phyloP scores from a whole-genome alignment of 2,329 filamentous ascomycete species.

The Fusarium coffeatum region DNA sequence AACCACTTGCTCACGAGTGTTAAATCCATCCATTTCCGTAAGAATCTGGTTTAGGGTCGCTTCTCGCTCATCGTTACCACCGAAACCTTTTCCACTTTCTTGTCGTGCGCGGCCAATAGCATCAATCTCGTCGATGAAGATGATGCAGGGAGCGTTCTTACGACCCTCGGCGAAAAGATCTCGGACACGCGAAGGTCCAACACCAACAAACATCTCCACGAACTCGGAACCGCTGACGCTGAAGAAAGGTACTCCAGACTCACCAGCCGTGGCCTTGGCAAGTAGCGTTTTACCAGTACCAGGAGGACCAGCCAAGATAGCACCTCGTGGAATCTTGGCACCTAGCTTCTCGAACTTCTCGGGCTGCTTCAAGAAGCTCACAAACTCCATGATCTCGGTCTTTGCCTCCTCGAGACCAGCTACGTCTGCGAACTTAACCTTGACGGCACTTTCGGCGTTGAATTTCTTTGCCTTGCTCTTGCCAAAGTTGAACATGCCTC shows the following conservation, averaged over 20 bases:
- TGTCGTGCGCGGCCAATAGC: conserved; percentile 92
- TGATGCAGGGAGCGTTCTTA: conserved; percentile 97
- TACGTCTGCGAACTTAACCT: conserved; percentile 96
- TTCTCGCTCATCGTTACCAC: conserved; percentile 97
- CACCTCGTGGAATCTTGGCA: conserved; percentile 96
- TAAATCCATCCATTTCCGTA: conserved; percentile 99
- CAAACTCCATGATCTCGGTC: conserved; percentile 98
- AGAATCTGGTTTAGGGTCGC: conserved; percentile 97
- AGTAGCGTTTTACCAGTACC: conserved; percentile 98
- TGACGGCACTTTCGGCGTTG: conserved; percentile 95
- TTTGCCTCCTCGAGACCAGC: conserved; percentile 99
- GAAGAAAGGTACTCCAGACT: conserved; percentile 97
- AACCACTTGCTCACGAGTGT: conserved; percentile 94
- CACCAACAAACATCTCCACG: conserved; percentile 99
- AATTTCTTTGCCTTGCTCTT: conserved; percentile 97
- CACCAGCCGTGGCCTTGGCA: conserved; percentile 96
- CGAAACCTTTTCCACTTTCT: conserved; percentile 77
- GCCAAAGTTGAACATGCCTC: conserved; percentile 94
- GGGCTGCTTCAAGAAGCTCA: conserved; percentile 94
- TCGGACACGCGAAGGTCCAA: conserved; percentile 93
- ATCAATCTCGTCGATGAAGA: conserved; percentile 99
- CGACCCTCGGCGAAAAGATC: conserved; percentile 94
- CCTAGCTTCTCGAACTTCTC: conserved; percentile 92
- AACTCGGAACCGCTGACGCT: conserved; percentile 99
- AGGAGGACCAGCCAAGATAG: conserved; percentile 95